Conservation (phyloP, 2,329 filamentous ascomycete genomes). For the Verticillium zaregamsianum region DNA sequence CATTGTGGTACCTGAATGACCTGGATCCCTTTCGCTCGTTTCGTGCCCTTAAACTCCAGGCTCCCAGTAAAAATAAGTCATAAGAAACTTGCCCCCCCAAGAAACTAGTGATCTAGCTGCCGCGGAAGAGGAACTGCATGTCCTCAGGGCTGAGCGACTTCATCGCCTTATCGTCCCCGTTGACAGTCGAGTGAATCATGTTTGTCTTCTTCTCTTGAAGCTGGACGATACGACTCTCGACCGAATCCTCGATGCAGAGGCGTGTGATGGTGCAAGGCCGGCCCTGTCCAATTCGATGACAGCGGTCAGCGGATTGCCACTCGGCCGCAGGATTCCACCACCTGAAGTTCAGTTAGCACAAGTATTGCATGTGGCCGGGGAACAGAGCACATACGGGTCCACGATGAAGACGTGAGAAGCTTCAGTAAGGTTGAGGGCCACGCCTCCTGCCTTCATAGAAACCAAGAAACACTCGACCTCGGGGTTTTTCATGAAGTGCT, state of each 20-base stretch:
- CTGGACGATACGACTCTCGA: conserved; percentile 91
- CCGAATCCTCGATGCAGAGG: conserved; percentile 93
- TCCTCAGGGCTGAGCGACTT: conserved; percentile 87
- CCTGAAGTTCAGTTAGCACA: conserved; percentile 14
- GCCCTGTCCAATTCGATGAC: conserved; percentile 92
- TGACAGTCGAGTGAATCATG: conserved; percentile 97
- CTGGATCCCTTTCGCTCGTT: not conserved
- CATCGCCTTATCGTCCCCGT: conserved; percentile 86
- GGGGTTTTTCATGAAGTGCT: conserved; percentile 93
- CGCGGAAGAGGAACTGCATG: conserved; percentile 94
- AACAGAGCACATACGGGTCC: conserved; percentile 67
- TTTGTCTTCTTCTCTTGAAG: conserved; percentile 98
- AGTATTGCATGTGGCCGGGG: not conserved
- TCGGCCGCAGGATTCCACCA: conserved; percentile 99
- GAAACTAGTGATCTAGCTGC: conserved; percentile 23
- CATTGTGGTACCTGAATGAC: not conserved
- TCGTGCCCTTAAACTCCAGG: not conserved
- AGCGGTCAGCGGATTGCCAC: conserved; percentile 94
- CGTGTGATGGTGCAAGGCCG: conserved; percentile 92
- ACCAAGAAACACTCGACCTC: conserved; percentile 96
- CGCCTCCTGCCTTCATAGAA: conserved; percentile 91
- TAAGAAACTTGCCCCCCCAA: not conserved
- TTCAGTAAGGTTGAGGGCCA: conserved; percentile 92
- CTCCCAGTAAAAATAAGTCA: not conserved
- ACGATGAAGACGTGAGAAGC: conserved; percentile 94